A percentile compares a stretch with the other conserved stretches of the same genome.
Conservation (phyloP, 2,329 filamentous ascomycete species). For the Colletotrichum sp. region DNA sequence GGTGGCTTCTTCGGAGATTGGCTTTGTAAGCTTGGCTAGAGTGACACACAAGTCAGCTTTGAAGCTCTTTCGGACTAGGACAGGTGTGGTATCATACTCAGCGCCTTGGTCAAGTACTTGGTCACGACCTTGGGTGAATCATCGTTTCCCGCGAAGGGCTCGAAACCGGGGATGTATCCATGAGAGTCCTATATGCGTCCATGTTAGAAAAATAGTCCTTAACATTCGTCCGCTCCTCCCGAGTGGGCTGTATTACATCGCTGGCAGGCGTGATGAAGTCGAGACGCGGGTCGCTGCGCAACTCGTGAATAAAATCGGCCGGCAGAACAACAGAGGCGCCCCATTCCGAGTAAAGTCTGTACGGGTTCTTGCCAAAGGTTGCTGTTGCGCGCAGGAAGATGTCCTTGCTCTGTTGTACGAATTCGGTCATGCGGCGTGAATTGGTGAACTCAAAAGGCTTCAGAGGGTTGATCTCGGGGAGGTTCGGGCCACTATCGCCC, state of each 20-base stretch:
- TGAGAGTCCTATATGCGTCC: not conserved
- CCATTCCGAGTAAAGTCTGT: not conserved
- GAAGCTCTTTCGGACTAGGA: not conserved
- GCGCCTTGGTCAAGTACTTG: constrained; percentile 1
- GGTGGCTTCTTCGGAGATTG: not conserved
- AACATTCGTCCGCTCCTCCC: not conserved
- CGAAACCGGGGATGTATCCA: not conserved
- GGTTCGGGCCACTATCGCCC: not conserved
- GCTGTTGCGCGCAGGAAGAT: not conserved
- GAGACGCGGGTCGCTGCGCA: not conserved
- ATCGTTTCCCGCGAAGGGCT: not conserved
- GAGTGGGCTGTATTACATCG: not conserved
- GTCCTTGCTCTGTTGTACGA: not conserved
- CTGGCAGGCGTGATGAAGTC: not conserved
- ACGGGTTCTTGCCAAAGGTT: not conserved
- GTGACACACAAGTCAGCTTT: not conserved
- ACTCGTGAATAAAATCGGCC: not conserved
- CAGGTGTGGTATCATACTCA: not conserved
- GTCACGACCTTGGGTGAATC: not conserved
- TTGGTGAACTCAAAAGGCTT: not conserved
- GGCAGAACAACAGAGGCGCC: not conserved
- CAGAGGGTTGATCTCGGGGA: not conserved
- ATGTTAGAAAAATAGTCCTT: not conserved
- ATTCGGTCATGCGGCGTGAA: not conserved
- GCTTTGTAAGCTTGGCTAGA: constrained; percentile 4